Conservation (phyloP, 371 early-diverging fungal genomes). For the Mortierella sp. region DNA sequence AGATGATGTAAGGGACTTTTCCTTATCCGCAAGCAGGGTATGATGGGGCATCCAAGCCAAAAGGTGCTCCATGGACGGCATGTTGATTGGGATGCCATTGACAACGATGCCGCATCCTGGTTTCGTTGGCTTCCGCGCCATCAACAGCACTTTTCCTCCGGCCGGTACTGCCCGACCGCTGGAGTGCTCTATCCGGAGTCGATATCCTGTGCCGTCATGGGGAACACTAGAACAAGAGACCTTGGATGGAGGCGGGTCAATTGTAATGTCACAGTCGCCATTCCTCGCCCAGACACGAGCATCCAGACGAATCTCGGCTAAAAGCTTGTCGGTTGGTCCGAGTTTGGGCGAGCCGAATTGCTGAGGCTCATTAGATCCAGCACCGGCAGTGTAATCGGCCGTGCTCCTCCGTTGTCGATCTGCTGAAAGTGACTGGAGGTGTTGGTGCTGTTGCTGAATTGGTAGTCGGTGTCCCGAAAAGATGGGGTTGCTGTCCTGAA, state of each 20-base stretch:
- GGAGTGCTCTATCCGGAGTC: constrained; percentile 66
- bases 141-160: constrained; percentile 64
- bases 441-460: constrained; percentile 28
- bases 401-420: constrained; percentile 31
- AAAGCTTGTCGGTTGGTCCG: constrained; percentile 46
- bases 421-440: constrained; percentile 14
- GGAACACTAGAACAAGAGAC: constrained; percentile 56
- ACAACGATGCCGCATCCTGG: constrained; percentile 48
- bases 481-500: constrained; percentile 53
- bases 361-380: constrained; percentile 14
- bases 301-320: constrained; percentile 65
- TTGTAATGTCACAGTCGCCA: constrained; percentile 62
- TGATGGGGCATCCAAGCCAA: constrained; percentile 30
- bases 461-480: constrained; percentile 46
- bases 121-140: constrained; percentile 58
- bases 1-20: constrained; percentile 21
- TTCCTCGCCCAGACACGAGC: constrained; percentile 59
- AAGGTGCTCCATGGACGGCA: constrained; percentile 48
- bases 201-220: constrained; percentile 64
- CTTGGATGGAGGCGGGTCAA: constrained; percentile 71
- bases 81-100: constrained; percentile 48
- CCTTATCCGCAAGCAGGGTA: constrained; percentile 16
- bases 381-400: constrained; percentile 20
- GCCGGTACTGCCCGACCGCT: constrained; percentile 67
- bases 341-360: constrained; percentile 36